phyloP scores from a whole-genome alignment of 2,329 filamentous ascomycete genomes.

The Sarocladiaceae sp. region DNA sequence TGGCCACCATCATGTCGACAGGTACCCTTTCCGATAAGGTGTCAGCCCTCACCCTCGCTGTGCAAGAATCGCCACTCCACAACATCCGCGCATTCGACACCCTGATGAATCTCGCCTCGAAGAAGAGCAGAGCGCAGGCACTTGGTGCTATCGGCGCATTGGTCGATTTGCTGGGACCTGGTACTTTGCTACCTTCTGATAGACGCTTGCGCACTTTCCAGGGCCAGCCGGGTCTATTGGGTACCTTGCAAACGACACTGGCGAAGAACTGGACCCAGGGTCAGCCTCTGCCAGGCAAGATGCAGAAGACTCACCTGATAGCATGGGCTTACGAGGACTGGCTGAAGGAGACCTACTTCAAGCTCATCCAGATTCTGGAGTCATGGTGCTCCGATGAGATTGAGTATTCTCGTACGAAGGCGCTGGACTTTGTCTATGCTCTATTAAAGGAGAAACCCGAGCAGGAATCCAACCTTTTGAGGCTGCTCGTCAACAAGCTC shows the following conservation, averaged over 20 bases:
- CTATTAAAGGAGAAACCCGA: slow-evolving; percentile 93
- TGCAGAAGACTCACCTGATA: slow-evolving; percentile 74
- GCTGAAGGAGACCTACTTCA: slow-evolving; percentile 90
- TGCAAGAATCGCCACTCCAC: slow-evolving; percentile 94
- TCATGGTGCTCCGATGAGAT: slow-evolving; percentile 93
- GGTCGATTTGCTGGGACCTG: slow-evolving; percentile 89
- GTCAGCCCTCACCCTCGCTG: slow-evolving; percentile 85
- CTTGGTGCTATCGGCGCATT: slow-evolving; percentile 87
- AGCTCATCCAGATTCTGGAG: slow-evolving; percentile 85
- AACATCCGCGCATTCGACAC: slow-evolving; percentile 85
- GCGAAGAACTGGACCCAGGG: slow-evolving; percentile 56
- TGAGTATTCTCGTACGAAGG: slow-evolving; percentile 81
- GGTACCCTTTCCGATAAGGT: slow-evolving; percentile 96
- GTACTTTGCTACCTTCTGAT: slow-evolving; percentile 74
- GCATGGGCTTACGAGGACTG: slow-evolving; percentile 92
- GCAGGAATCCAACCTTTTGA: slow-evolving; percentile 88
- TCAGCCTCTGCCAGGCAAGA: slow-evolving; percentile 64
- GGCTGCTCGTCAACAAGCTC: slow-evolving; percentile 90
- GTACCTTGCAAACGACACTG: slow-evolving; percentile 58
- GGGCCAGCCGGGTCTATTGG: slow-evolving; percentile 69
- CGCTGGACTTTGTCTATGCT: slow-evolving; percentile 86
- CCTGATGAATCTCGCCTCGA: slow-evolving; percentile 75
- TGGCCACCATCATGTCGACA: slow-evolving; percentile 93
- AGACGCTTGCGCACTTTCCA: slow-evolving; percentile 75
- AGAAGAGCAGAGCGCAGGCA: slow-evolving; percentile 88